phyloP scores from a whole-genome alignment of 2,329 filamentous ascomycete species.

The Monosporascus sp. region DNA sequence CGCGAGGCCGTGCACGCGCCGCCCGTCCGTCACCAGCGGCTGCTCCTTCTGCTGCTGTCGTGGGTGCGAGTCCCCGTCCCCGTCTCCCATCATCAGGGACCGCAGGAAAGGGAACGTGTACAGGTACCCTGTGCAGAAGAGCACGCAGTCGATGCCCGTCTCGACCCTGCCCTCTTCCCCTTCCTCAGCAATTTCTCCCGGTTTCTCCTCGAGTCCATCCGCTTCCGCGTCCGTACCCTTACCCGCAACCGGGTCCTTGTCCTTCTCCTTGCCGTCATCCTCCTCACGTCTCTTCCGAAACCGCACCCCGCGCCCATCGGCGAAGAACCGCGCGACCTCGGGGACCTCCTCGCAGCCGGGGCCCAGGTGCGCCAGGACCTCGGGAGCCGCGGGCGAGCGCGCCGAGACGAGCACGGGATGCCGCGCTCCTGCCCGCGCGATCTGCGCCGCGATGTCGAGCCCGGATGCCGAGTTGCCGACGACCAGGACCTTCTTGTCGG shows the following conservation, averaged over 20 bases:
- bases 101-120: constrained; percentile 73
- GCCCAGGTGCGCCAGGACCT: constrained; percentile 35
- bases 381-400: constrained; percentile 42
- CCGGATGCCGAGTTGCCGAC: constrained; percentile 84
- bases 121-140: constrained; percentile 89
- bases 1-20: constrained; percentile 66
- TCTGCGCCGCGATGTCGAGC: constrained; percentile 75
- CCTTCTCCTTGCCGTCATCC: not conserved
- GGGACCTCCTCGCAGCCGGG: constrained; percentile 46
- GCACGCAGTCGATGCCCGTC: constrained; percentile 63
- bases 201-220: not conserved
- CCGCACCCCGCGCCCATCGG: constrained; percentile 52
- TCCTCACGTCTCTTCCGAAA: constrained; percentile 35
- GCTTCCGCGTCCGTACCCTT: not conserved
- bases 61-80: constrained; percentile 7
- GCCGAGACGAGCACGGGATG: constrained; percentile 61
- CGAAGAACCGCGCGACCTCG: constrained; percentile 53
- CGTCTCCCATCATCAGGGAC: constrained; percentile 20
- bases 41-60: constrained; percentile 16
- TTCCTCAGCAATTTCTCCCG: constrained; percentile 1
- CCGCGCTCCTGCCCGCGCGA: constrained; percentile 51
- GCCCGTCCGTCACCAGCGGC: constrained; percentile 61
- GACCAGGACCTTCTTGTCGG: constrained; percentile 69
- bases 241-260: not conserved
- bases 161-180: constrained; percentile 57